phyloP scores from a whole-genome alignment of 345 rosid genomes.

The Murraya koenigii region DNA sequence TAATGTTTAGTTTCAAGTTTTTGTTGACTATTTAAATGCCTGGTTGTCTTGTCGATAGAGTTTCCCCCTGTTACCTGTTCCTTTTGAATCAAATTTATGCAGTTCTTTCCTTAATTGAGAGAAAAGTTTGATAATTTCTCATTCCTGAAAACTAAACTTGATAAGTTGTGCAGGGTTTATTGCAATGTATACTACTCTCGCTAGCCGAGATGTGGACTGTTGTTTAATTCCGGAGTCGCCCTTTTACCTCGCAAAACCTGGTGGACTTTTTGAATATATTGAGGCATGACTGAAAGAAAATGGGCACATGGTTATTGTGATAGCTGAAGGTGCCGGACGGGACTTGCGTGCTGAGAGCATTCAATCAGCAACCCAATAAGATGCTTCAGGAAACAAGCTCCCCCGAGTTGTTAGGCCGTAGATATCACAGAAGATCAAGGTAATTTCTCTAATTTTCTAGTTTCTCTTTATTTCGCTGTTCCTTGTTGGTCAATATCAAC shows the following conservation, averaged over 20 bases:
- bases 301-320: conserved; percentile 60
- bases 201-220: conserved; percentile 65
- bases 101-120: background rate
- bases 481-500: background rate
- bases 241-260: conserved; percentile 55
- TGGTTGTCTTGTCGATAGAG: background rate
- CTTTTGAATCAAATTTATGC: background rate
- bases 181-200: conserved; percentile 63
- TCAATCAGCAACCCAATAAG: conserved; percentile 21
- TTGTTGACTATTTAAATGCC: background rate
- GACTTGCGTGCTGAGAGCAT: conserved; percentile 43
- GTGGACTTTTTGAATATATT: conserved; percentile 54
- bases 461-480: background rate
- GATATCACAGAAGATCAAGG: conserved; percentile 59
- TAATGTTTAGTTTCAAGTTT: background rate
- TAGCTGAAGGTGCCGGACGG: conserved; percentile 73
- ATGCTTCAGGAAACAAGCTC: conserved; percentile 62
- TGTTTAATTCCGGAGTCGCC: conserved; percentile 68
- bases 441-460: background rate
- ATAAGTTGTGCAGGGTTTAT: conserved; percentile 48
- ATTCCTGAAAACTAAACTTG: background rate
- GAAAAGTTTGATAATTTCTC: background rate
- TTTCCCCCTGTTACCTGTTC: background rate
- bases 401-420: conserved; percentile 56
- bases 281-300: conserved; percentile 47